Evolutionary conservation across 805 yeast species (phyloP).

Genomic region (Lachancea dasiensis): DNA sequence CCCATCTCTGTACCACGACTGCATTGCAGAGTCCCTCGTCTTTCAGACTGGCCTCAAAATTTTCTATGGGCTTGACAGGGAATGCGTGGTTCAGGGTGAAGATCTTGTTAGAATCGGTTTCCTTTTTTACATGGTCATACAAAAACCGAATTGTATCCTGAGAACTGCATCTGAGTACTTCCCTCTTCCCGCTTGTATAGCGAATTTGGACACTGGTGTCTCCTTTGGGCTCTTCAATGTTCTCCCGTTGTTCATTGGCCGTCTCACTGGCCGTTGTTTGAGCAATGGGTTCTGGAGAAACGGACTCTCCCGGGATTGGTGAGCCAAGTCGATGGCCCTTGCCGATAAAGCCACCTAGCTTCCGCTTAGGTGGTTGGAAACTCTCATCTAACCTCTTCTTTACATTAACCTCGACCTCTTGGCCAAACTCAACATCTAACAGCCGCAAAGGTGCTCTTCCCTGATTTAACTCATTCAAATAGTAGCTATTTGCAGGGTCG

Average conservation of each 20-base stretch:
- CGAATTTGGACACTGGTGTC: slow-evolving; percentile 77
- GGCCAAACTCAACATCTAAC: slow-evolving; percentile 79
- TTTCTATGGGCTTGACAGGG: slow-evolving; percentile 70
- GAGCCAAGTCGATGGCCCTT: slow-evolving; percentile 83
- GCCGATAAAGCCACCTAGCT: slow-evolving; percentile 67
- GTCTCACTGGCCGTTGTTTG: slow-evolving; percentile 10
- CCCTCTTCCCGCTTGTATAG: slow-evolving; percentile 73
- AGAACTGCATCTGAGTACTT: slow-evolving; percentile 57
- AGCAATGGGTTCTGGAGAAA: slow-evolving; percentile 9
- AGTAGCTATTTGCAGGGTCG: slow-evolving; percentile 80
- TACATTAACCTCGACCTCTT: slow-evolving; percentile 90
- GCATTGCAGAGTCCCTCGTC: slow-evolving; percentile 77
- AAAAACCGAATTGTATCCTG: slow-evolving; percentile 58
- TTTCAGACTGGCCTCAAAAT: slow-evolving; percentile 49
- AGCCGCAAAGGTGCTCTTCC: slow-evolving; percentile 89
- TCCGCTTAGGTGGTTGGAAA: slow-evolving; percentile 60
- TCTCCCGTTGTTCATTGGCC: slow-evolving; percentile 15
- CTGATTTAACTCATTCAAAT: slow-evolving; percentile 70
- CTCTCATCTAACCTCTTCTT: slow-evolving; percentile 75
- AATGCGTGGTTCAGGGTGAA: slow-evolving; percentile 73
- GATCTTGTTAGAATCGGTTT: slow-evolving; percentile 40
- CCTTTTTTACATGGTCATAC: slow-evolving; percentile 58
- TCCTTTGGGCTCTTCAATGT: slow-evolving; percentile 37
- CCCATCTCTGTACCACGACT: slow-evolving; percentile 89
- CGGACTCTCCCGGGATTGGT: slow-evolving; percentile 71